phyloP scores from a whole-genome alignment of 176 grass and related monocot genomes.

The barley (Hordeum vulgare) region MorexV3_pseudomolecules_assembly NC_058523.1:468629815-468630314 shows the following conservation, averaged over 20 bases:
- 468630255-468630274: conserved; percentile 9
- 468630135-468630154: conserved; percentile 89
- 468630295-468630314: conserved; percentile 22
- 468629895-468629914: too few relatives aligned
- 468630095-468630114: conserved; percentile 98
- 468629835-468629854: too few relatives aligned
- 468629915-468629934: too few relatives aligned
- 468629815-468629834: too few relatives aligned
- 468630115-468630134: conserved; percentile 99
- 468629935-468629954: too few relatives aligned
- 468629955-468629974: too few relatives aligned
- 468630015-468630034: not conserved
- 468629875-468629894: too few relatives aligned
- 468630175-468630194: conserved; percentile 90
- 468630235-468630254: conserved; percentile 22
- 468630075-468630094: conserved; percentile 41
- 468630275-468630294: not conserved
- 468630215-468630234: conserved; percentile 19
- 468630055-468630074: not conserved
- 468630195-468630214: conserved; percentile 99
- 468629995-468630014: not conserved
- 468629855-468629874: too few relatives aligned
- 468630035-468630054: not conserved
- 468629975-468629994: too few relatives aligned
- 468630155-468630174: conserved; percentile 83